Percentiles rank a stretch among this genome's conserved stretches.
These are phyloP conservation scores for Emericellopsis cladophorae DNA, from an alignment of 2,329 filamentous ascomycete species.

Conservation along the genomic window DNA sequence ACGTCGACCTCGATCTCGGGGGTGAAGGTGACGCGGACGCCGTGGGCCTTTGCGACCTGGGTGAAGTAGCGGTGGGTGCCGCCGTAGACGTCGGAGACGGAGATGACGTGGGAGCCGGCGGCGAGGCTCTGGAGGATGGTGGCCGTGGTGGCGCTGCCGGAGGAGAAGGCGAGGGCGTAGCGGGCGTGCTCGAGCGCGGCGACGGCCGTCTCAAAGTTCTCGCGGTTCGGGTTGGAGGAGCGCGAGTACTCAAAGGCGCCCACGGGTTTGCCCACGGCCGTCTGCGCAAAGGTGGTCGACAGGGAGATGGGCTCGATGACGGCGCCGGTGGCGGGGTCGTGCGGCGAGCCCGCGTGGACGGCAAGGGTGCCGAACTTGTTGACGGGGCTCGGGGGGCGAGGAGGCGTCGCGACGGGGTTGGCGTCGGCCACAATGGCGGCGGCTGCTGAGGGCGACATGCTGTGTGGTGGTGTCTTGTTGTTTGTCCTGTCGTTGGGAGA, in stretches of 20 bases:
- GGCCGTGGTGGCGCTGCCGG: conserved; percentile 86
- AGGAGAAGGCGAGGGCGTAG: conserved; percentile 88
- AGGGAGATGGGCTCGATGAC: conserved; percentile 95
- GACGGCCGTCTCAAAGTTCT: conserved; percentile 86
- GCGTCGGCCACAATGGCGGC: conserved; percentile 35
- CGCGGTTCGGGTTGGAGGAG: conserved; percentile 86
- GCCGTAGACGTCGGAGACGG: conserved; percentile 94
- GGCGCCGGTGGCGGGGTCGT: conserved; percentile 83
- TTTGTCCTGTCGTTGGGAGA: background rate
- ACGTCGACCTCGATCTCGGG: conserved; percentile 86
- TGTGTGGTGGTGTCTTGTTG: background rate
- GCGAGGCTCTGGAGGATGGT: conserved; percentile 88
- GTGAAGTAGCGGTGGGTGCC: conserved; percentile 99
- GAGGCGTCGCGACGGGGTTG: conserved; percentile 58
- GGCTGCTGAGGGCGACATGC: conserved; percentile 16
- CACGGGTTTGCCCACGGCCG: conserved; percentile 72
- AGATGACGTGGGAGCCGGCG: conserved; percentile 84
- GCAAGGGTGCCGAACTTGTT: conserved; percentile 85
- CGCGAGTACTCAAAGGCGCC: conserved; percentile 89
- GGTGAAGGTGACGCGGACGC: conserved; percentile 88
- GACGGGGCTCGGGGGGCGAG: conserved; percentile 56
- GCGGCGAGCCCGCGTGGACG: conserved; percentile 83
- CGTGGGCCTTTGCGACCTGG: conserved; percentile 88
- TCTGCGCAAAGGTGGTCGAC: conserved; percentile 93
- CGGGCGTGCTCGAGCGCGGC: conserved; percentile 87